Percentiles rank a stretch among this genome's conserved stretches.
Evolutionary conservation across 1,284 basidiomycete species (phyloP).

Genomic region (Rhodotorula mucilaginosa): DNA sequence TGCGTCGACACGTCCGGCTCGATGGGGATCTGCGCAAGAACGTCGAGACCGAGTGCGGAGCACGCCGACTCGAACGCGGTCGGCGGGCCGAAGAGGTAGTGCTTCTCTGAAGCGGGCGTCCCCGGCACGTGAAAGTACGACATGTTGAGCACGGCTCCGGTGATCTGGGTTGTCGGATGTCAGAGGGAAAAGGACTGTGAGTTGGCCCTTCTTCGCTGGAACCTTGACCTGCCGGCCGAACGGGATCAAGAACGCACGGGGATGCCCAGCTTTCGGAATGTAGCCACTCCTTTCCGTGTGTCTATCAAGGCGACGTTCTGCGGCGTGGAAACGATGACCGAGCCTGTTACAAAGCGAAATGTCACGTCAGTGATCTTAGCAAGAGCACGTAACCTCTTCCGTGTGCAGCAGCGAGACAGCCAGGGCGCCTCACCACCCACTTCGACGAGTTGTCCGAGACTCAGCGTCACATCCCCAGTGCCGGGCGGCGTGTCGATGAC

Average conservation of each 20-base stretch:
- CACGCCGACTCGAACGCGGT: constrained; percentile 67
- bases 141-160: constrained; percentile 86
- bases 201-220: background rate
- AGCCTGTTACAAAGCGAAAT: constrained; percentile 55
- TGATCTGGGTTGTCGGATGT: constrained; percentile 60
- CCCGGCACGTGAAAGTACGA: constrained; percentile 80
- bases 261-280: constrained; percentile 86
- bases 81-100: constrained; percentile 76
- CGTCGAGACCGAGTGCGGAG: constrained; percentile 59
- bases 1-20: constrained; percentile 71
- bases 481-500: constrained; percentile 98
- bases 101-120: constrained; percentile 51
- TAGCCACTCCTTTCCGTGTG: constrained; percentile 86
- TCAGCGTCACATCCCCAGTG: constrained; percentile 92
- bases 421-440: constrained; percentile 65
- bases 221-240: no score
- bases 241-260: constrained; percentile 58
- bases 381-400: background rate
- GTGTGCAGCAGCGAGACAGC: background rate
- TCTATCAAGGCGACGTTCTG: constrained; percentile 92
- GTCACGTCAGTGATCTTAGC: no score
- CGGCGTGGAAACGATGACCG: constrained; percentile 90
- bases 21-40: constrained; percentile 83
- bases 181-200: background rate
- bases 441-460: constrained; percentile 81